Conservation (phyloP, 1,284 basidiomycete genomes). For the Microbotryomycetes sp. region DNA sequence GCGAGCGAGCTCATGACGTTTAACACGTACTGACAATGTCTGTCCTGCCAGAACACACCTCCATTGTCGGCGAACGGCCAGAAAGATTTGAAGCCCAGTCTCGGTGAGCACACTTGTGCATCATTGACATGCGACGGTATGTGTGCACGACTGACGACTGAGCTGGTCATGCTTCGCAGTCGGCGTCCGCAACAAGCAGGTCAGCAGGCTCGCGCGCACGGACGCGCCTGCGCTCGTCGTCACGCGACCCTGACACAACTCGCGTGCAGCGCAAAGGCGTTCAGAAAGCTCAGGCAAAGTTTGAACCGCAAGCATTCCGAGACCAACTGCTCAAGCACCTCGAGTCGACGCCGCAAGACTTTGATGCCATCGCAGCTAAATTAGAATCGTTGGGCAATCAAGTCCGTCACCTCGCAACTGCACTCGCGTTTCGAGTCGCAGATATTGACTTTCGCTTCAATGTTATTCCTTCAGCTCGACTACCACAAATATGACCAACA, state of each 20-base stretch:
- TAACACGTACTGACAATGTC: no score
- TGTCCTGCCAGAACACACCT: not conserved
- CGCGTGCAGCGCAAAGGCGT: slow-evolving; percentile 35
- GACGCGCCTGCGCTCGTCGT: not conserved
- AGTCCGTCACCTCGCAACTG: slow-evolving; percentile 9
- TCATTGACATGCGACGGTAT: no score
- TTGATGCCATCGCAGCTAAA: slow-evolving; percentile 73
- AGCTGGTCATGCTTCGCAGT: not conserved
- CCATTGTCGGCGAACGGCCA: not conserved
- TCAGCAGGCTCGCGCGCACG: not conserved
- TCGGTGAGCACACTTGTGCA: not conserved
- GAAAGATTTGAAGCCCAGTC: slow-evolving; percentile 2
- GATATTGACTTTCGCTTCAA: no score
- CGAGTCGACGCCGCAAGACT: slow-evolving; percentile 71
- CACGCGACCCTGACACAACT: not conserved
- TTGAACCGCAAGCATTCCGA: slow-evolving; percentile 71
- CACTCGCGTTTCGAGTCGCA: no score
- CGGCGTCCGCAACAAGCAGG: slow-evolving; percentile 14
- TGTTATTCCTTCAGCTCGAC: slow-evolving; percentile 84
- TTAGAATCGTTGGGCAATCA: slow-evolving; percentile 47
- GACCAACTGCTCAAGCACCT: slow-evolving; percentile 92
- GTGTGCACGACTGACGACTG: not conserved
- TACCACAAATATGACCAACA: slow-evolving; percentile 91
- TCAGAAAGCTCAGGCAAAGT: slow-evolving; percentile 49
- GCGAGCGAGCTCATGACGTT: no score